phyloP scores from a whole-genome alignment of 305 asterid genomes.

The Salvia sclarea region DNA sequence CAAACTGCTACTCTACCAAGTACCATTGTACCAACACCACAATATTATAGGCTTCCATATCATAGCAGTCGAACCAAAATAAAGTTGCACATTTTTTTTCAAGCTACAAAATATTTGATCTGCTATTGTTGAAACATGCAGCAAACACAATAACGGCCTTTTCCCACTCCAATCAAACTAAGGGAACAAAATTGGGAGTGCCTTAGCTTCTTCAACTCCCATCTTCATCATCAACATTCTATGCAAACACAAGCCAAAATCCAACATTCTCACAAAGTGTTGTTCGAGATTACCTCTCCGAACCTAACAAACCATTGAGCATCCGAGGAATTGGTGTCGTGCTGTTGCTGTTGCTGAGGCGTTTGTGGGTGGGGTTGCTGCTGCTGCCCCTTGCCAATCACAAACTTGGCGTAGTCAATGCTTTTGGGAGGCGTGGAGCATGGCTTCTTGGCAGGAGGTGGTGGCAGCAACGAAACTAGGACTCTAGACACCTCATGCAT shows the following conservation, averaged over 20 bases:
- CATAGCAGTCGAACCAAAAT: background rate
- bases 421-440: constrained; percentile 43
- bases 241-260: background rate
- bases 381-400: constrained; percentile 52
- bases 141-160: background rate
- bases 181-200: background rate
- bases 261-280: constrained; percentile 44
- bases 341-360: constrained; percentile 42
- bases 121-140: background rate
- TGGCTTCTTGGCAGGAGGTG: constrained; percentile 52
- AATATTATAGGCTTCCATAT: background rate
- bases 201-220: background rate
- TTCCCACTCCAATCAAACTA: background rate
- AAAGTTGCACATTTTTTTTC: background rate
- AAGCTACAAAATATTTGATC: background rate
- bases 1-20: constrained; percentile 1
- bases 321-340: constrained; percentile 58
- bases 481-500: constrained; percentile 89
- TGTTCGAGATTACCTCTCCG: constrained; percentile 83
- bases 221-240: background rate
- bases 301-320: constrained; percentile 90
- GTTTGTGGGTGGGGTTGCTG: constrained; percentile 36
- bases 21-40: too few relatives aligned
- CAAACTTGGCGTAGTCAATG: constrained; percentile 56
- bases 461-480: constrained; percentile 63